Conservation (phyloP, 768 basidiomycete species). For the Trametes gibbosa region DNA sequence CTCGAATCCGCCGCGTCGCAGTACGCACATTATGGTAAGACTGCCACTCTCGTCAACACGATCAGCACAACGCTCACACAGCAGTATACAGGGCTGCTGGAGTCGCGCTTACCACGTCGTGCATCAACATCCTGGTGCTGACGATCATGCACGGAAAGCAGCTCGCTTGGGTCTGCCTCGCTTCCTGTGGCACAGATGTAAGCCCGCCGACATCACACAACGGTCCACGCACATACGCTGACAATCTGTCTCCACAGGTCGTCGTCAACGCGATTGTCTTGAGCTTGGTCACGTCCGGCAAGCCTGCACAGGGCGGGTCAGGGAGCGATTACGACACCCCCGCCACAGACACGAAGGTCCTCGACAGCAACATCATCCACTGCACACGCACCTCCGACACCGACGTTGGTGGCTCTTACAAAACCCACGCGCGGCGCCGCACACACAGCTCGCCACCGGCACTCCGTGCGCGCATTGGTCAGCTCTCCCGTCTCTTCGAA, state of each 20-base stretch:
- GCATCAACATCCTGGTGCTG: constrained; percentile 47
- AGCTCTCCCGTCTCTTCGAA: constrained; percentile 7
- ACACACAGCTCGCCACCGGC: constrained; percentile 6
- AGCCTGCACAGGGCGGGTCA: not conserved
- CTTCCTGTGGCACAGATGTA: constrained; percentile 39
- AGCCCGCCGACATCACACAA: not conserved
- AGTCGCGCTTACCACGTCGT: constrained; percentile 48
- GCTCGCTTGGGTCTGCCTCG: constrained; percentile 48
- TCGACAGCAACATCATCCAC: constrained; percentile 9
- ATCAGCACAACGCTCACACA: not conserved
- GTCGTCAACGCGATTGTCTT: constrained; percentile 46
- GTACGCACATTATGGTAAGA: constrained; percentile 43
- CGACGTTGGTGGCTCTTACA: not conserved
- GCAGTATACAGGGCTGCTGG: constrained; percentile 37
- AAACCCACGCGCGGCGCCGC: not conserved
- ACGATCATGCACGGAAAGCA: constrained; percentile 44
- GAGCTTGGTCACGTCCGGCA: constrained; percentile 43
- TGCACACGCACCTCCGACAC: not conserved
- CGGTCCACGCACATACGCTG: not conserved
- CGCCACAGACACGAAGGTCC: not conserved
- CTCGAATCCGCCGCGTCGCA: constrained; percentile 38
- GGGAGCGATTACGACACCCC: not conserved
- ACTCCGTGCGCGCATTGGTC: not conserved
- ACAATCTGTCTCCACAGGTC: constrained; percentile 31
- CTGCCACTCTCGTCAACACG: not conserved